phyloP scores from a whole-genome alignment of 495 filamentous ascomycete species.

The Penicillium desertorum region DNA sequence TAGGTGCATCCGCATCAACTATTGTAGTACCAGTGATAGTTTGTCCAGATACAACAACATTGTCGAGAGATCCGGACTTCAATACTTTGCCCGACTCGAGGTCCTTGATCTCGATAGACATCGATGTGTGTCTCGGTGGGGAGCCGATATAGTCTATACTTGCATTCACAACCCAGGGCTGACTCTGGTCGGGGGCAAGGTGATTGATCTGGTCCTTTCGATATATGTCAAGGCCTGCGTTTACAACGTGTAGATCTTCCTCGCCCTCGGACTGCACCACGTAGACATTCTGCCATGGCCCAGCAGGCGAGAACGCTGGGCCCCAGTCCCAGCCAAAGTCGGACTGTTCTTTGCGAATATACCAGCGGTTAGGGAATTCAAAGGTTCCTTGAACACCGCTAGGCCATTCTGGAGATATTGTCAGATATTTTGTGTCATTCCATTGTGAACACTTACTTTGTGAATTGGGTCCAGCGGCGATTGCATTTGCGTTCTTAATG shows the following conservation, averaged over 20 bases:
- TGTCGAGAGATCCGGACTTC: conserved; percentile 41
- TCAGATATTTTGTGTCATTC: background rate
- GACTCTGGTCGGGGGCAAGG: conserved; percentile 57
- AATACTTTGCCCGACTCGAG: conserved; percentile 45
- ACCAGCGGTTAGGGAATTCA: conserved; percentile 57
- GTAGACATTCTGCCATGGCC: conserved; percentile 65
- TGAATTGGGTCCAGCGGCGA: conserved; percentile 55
- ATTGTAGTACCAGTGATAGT: conserved; percentile 53
- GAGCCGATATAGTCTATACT: conserved; percentile 62
- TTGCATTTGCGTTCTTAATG: conserved; percentile 50
- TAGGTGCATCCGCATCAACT: conserved; percentile 46
- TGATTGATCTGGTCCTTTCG: conserved; percentile 61
- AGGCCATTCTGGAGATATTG: conserved; percentile 42
- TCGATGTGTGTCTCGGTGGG: conserved; percentile 45
- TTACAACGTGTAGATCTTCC: conserved; percentile 52
- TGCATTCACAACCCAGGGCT: conserved; percentile 68
- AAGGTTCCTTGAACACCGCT: conserved; percentile 40
- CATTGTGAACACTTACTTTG: conserved; percentile 36
- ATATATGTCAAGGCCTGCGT: conserved; percentile 61
- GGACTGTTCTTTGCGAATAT: conserved; percentile 67
- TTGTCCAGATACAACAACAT: conserved; percentile 45
- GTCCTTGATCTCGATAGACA: conserved; percentile 58
- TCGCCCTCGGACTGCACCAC: conserved; percentile 52
- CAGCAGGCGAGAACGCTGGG: conserved; percentile 63
- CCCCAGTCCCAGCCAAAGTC: conserved; percentile 77